Base-by-base conservation (phyloP, 768 basidiomycete species). In the Tephrocybe sp. region DNA sequence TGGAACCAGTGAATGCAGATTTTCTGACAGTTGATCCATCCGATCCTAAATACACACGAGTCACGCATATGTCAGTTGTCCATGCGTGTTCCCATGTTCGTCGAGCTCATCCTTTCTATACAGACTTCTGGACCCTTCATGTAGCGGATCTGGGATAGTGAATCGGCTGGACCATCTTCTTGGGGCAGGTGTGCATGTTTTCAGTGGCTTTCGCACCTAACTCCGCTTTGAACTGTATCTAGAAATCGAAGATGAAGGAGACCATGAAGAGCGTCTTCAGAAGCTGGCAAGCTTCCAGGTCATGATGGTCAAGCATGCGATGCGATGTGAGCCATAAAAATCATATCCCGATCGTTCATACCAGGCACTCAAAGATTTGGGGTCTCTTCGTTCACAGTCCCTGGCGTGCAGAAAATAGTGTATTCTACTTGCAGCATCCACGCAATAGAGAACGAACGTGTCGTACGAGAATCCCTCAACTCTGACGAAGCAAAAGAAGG, bases 401-500 rank as follows among this genome's bases (percentile, higher is more conserved):
- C 91, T 1, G 74, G 75, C 33, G 89, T 84, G 29, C 68, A 75
- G 50, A 83, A 80, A 58, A 91, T 99, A 58, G 94, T 94, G 22
- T 98, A 99, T 67, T 98, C 94, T 19, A 99, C 97, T n/a, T 99
- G 95, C 64, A 97, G 93, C 54, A 74, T 97, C 40, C 87, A 97
- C 66, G 80, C 88, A 12, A 79, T 78, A 34, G 97, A 99, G 63
- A 94, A 99, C 66, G 97, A 99, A 64, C 83, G 83, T 50, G 97
- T 98, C 48, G 90, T 97, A 8, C 72, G 79, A 6, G 73, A 80
- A 46, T 86, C 86, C 3, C 75, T 98, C 38, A 70, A 70, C 47
- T 87, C 86, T 22, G 76, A 83, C 8, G 89, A 93, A 63, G 90
- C 89, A 18, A 59, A 61, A 25, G 61, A 60, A 25, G 76, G 74